Conservation (phyloP, 2,329 filamentous ascomycete species). For the Fusarium veterinarium region DNA sequence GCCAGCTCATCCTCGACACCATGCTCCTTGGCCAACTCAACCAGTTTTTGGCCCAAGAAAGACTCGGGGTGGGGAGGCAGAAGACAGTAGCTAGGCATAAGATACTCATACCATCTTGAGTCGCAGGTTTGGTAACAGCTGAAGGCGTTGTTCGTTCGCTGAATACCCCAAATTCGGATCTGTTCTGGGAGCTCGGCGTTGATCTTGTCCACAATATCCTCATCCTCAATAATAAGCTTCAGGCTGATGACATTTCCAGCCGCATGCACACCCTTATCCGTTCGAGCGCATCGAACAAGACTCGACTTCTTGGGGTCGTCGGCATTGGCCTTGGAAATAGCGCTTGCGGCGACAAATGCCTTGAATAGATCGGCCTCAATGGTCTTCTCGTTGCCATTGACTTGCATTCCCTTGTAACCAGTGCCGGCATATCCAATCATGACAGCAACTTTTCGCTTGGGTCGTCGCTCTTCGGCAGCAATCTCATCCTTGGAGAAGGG, state of each 20-base stretch:
- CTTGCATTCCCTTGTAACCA: conserved; percentile 97
- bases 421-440: conserved; percentile 96
- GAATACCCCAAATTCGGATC: conserved; percentile 94
- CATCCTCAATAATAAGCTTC: conserved; percentile 95
- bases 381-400: conserved; percentile 84
- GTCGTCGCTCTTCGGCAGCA: conserved; percentile 83
- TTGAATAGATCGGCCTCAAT: conserved; percentile 96
- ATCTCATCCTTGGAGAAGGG: conserved; percentile 82
- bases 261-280: conserved; percentile 97
- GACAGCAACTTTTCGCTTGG: conserved; percentile 96
- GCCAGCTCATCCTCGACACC: conserved; percentile 76
- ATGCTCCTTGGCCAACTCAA: conserved; percentile 79
- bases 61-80: conserved; percentile 91
- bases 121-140: conserved; percentile 96
- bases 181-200: conserved; percentile 86
- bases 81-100: conserved; percentile 93
- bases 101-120: conserved; percentile 95
- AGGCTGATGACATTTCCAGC: conserved; percentile 95
- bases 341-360: conserved; percentile 89
- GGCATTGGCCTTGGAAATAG: conserved; percentile 96
- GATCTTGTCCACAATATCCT: conserved; percentile 88
- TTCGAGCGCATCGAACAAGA: conserved; percentile 91
- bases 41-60: conserved; percentile 84
- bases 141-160: conserved; percentile 89
- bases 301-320: conserved; percentile 97